Conservation (phyloP, 768 basidiomycete species). For the Boletus barrowsii region DNA sequence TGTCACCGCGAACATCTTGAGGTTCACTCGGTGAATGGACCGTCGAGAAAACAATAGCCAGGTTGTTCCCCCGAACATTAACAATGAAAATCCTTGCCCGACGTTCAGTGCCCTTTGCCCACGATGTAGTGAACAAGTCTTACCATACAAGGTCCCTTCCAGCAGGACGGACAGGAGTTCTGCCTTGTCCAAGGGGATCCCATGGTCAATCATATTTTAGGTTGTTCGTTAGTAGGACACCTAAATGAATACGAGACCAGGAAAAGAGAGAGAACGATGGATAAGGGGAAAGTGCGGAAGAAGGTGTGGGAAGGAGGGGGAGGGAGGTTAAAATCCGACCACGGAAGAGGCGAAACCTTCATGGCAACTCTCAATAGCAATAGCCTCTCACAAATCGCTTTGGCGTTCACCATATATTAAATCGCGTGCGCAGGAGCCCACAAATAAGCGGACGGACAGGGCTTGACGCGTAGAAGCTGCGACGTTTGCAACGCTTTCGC, state of each 20-base stretch:
- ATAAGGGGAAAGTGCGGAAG: too few species aligned
- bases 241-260: neutral
- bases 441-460: too few species aligned
- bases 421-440: too few species aligned
- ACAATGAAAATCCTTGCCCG: conserved; percentile 28
- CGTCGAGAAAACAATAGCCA: conserved; percentile 18
- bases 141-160: conserved; percentile 14
- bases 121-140: neutral
- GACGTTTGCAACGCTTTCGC: too few species aligned
- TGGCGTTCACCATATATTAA: too few species aligned
- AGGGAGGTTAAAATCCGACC: too few species aligned
- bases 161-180: conserved; percentile 5
- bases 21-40: conserved; percentile 8
- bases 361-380: too few species aligned
- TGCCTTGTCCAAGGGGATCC: conserved; percentile 1
- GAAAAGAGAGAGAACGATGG: neutral
- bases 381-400: neutral
- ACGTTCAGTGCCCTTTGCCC: neutral
- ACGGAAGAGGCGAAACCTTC: too few species aligned
- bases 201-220: neutral
- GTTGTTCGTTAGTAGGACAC: neutral
- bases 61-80: conserved; percentile 33
- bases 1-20: conserved; percentile 17
- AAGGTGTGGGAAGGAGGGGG: neutral
- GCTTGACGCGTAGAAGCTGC: too few species aligned